Percentiles rank a stretch among this genome's conserved stretches.
phyloP scores from a whole-genome alignment of 2,329 filamentous ascomycete genomes.

The Fusarium fracticaudum region DNA sequence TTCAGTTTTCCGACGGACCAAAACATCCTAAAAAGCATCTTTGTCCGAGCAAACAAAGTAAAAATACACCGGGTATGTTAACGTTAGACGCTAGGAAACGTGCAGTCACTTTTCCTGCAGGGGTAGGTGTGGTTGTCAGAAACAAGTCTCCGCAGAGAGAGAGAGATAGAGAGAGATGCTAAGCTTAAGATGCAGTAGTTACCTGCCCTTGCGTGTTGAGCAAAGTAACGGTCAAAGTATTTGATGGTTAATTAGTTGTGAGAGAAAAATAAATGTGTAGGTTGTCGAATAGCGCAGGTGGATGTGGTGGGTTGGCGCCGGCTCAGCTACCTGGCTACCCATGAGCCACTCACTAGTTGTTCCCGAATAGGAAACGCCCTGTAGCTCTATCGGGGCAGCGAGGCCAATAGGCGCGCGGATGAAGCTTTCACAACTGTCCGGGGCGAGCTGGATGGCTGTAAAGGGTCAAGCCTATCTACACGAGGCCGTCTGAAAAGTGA shows the following conservation, averaged over 20 bases:
- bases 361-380: constrained; percentile 36
- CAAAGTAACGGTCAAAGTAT: constrained; percentile 21
- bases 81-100: constrained; percentile 15
- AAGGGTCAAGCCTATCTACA: constrained; percentile 32
- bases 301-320: constrained; percentile 27
- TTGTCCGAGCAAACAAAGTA: constrained; percentile 17
- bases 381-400: constrained; percentile 26
- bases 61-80: constrained; percentile 3
- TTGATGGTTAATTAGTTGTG: neutral
- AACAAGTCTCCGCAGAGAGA: neutral
- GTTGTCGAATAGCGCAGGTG: constrained; percentile 29
- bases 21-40: constrained; percentile 8
- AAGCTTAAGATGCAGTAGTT: neutral
- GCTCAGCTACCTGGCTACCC: constrained; percentile 41
- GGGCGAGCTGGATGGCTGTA: constrained; percentile 43
- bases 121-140: constrained; percentile 21
- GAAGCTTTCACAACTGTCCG: constrained; percentile 32
- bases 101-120: constrained; percentile 17
- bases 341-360: constrained; percentile 41
- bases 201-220: neutral
- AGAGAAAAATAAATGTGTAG: neutral
- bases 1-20: constrained; percentile 3
- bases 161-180: neutral
- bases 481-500: constrained; percentile 37
- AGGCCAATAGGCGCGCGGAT: constrained; percentile 45